phyloP scores from a whole-genome alignment of 192 early-diverging fungal genomes.

The Backusella morwellensis region DNA sequence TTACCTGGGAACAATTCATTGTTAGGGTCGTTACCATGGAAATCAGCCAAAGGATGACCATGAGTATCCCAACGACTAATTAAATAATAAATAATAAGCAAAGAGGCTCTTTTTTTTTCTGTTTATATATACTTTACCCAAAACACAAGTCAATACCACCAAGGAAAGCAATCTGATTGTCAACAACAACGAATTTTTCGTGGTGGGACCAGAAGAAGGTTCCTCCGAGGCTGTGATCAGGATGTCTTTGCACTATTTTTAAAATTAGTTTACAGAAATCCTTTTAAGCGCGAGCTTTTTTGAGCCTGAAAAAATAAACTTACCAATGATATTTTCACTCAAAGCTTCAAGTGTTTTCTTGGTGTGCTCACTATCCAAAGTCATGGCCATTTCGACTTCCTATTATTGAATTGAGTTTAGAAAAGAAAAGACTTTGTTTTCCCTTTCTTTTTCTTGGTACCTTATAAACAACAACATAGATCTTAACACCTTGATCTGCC shows the following conservation, averaged over 20 bases:
- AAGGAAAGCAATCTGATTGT: constrained; percentile 80
- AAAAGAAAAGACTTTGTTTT: neutral
- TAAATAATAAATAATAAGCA: neutral
- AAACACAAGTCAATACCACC: constrained; percentile 86
- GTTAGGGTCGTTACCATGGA: constrained; percentile 40
- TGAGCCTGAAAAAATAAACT: neutral
- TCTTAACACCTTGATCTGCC: constrained; percentile 81
- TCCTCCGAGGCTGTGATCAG: constrained; percentile 76
- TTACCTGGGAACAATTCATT: constrained; percentile 43
- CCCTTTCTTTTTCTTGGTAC: neutral
- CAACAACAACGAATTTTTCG: constrained; percentile 75
- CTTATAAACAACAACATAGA: constrained; percentile 87
- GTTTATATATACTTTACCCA: constrained; percentile 40
- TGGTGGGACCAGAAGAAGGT: constrained; percentile 90
- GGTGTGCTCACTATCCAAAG: constrained; percentile 72
- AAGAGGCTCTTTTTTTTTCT: neutral
- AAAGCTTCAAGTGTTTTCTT: constrained; percentile 69
- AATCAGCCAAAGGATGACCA: constrained; percentile 72
- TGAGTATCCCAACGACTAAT: constrained; percentile 62
- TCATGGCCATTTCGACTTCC: constrained; percentile 74
- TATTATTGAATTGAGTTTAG: constrained; percentile 3
- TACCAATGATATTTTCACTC: constrained; percentile 73
- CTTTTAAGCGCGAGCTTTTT: neutral
- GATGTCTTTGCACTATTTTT: constrained; percentile 72
- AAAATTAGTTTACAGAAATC: neutral